Percentiles rank a stretch among this genome's conserved stretches.
These are phyloP conservation scores for Aspergillus cavernicola DNA, from an alignment of 495 filamentous ascomycete genomes.

Conservation along the genomic window DNA sequence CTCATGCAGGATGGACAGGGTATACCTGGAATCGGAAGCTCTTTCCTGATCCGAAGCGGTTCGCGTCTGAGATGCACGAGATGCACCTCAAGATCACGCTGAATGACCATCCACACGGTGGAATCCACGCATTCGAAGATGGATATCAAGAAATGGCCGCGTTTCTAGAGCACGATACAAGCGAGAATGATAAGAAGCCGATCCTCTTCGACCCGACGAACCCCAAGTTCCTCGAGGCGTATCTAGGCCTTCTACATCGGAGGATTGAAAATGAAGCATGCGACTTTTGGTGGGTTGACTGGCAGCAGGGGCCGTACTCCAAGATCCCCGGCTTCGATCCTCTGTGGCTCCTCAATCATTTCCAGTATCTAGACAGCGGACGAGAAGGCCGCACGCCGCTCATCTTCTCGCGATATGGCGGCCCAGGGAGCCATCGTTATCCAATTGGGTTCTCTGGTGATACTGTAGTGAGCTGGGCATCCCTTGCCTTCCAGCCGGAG, in stretches of 20 bases:
- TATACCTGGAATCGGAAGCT: conserved; percentile 57
- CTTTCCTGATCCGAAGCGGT: conserved; percentile 48
- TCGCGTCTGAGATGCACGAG: conserved; percentile 41
- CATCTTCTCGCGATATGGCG: conserved; percentile 54
- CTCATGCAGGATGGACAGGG: conserved; percentile 52
- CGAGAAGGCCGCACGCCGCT: conserved; percentile 26
- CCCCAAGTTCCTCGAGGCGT: conserved; percentile 51
- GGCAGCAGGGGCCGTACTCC: conserved; percentile 55
- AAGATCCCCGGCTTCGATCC: conserved; percentile 54
- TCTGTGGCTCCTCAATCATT: conserved; percentile 61
- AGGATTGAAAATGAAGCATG: conserved; percentile 45
- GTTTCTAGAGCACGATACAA: conserved; percentile 41
- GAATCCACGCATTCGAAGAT: conserved; percentile 50
- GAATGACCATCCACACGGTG: conserved; percentile 57
- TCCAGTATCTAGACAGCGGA: conserved; percentile 50
- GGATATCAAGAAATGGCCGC: conserved; percentile 49
- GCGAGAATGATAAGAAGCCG: conserved; percentile 31
- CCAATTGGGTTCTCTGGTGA: conserved; percentile 62
- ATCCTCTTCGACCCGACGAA: conserved; percentile 53
- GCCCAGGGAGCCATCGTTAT: conserved; percentile 56
- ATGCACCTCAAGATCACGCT: conserved; percentile 44
- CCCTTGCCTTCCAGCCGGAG: conserved; percentile 57
- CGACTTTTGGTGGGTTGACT: conserved; percentile 63
- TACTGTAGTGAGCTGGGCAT: conserved; percentile 51
- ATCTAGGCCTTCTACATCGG: conserved; percentile 52